Base-by-base conservation (phyloP, 805 yeast genomes). In the Zygosaccharomyces lentus region DNA sequence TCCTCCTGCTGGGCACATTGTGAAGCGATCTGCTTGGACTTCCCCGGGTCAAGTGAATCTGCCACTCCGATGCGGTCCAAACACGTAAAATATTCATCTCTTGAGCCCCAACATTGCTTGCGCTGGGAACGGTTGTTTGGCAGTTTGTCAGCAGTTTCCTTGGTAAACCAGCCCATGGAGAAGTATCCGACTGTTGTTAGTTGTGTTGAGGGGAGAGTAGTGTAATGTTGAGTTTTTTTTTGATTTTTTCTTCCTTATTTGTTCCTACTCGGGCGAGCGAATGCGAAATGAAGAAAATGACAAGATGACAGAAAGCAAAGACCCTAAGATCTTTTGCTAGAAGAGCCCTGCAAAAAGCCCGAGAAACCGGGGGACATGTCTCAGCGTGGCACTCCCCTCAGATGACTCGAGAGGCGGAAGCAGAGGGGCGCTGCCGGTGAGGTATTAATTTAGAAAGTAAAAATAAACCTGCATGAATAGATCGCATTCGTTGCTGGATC, bases 101-200 rank as follows among this genome's bases (percentile, higher is more conserved):
- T 77, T 6, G 91, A 73, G 41, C 82, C 91, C 98, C 98, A 93
- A 70, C 99, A 91, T 49, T 73, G 70, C 59, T 79, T 75, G 53
- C 98, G 77, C 54, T 81, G 78, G 23, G 78, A 68, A 57, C 90
- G 80, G 60, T 79, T 78, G 35, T 52, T 53, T n/a, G 54, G 54
- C 32, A 45, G 42, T 16, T 52, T 52, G n/a, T 42, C 43, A 26
- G 46, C 37, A 13, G 30, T 37, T 12, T 45, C 48, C 19, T 50
- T 46, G 6, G 46, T 34, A 34, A 51, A 51, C 52, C 52, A 51
- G 15, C 54, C 54, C 54, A 51, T 51, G 31, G 38, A 26, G 23
- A 37, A 25, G 24, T 17, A 26, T 15, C 19, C 32, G 29, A 25
- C 32, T 37, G 41, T 30, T 36, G 9, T 15, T 25, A 35, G 38